A percentile compares a stretch with the other conserved stretches of the same genome.
These are phyloP conservation scores for Westerdykella sp. DNA, from an alignment of 2,329 filamentous ascomycete species.

Conservation along the genomic window DNA sequence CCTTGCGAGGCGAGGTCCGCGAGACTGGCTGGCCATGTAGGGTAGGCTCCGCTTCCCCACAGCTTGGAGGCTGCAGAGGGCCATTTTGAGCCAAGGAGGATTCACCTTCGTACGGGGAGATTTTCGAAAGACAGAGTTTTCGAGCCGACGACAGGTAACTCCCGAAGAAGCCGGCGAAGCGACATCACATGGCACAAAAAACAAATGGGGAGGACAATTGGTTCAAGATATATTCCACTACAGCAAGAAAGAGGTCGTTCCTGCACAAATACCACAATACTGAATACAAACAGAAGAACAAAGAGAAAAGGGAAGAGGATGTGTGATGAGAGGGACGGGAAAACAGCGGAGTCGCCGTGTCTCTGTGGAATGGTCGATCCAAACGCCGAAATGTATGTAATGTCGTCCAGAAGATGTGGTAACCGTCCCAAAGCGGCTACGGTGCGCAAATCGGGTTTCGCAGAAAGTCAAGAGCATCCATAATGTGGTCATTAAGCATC, in stretches of 20 bases:
- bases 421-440: slow-evolving; percentile 1
- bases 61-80: too few relatives aligned
- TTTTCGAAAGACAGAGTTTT: too few relatives aligned
- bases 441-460: slow-evolving; percentile 8
- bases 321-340: slow-evolving; percentile 11
- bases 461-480: slow-evolving; percentile 19
- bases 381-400: slow-evolving; percentile 8
- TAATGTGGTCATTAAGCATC: slow-evolving; percentile 36
- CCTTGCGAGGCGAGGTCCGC: too few relatives aligned
- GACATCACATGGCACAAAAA: too few relatives aligned
- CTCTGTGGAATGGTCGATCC: neutral
- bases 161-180: too few relatives aligned
- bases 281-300: slow-evolving; percentile 28
- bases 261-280: slow-evolving; percentile 20
- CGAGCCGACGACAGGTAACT: too few relatives aligned
- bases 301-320: slow-evolving; percentile 19
- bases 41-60: too few relatives aligned
- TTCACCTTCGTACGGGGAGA: too few relatives aligned
- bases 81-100: too few relatives aligned
- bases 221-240: slow-evolving; percentile 11
- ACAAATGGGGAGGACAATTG: too few relatives aligned
- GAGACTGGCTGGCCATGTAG: too few relatives aligned
- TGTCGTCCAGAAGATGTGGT: slow-evolving; percentile 1
- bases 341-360: neutral
- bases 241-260: neutral